phyloP scores from a whole-genome alignment of 129 eudicot species.

The Chrysanthemum seticuspe region DNA sequence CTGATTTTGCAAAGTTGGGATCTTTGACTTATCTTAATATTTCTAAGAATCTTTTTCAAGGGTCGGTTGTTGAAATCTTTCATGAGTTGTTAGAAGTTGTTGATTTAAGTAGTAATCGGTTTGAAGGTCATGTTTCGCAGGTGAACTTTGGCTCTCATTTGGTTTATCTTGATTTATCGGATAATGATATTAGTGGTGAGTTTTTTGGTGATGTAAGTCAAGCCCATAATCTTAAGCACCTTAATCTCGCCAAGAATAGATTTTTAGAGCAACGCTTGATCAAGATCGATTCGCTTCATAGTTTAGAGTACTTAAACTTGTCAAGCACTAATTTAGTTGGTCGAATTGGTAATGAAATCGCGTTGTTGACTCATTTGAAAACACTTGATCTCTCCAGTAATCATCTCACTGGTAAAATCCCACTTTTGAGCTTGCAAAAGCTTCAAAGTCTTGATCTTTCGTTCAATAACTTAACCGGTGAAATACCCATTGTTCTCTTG shows the following conservation, averaged over 20 bases:
- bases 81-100: slow-evolving; percentile 62
- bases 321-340: slow-evolving; percentile 62
- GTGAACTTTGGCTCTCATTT: slow-evolving; percentile 59
- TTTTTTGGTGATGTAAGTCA: slow-evolving; percentile 37
- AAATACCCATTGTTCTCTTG: slow-evolving; percentile 55
- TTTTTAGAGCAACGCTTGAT: slow-evolving; percentile 53
- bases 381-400: slow-evolving; percentile 68
- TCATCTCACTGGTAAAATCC: slow-evolving; percentile 54
- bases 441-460: slow-evolving; percentile 66
- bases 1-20: slow-evolving; percentile 53
- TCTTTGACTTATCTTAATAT: slow-evolving; percentile 54
- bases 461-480: slow-evolving; percentile 64
- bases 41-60: slow-evolving; percentile 66
- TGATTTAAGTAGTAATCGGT: slow-evolving; percentile 72
- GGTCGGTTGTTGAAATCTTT: slow-evolving; percentile 67
- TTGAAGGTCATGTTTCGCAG: slow-evolving; percentile 77
- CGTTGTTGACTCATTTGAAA: slow-evolving; percentile 45
- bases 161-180: slow-evolving; percentile 69
- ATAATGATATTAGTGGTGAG: slow-evolving; percentile 68
- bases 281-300: slow-evolving; percentile 31
- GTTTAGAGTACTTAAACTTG: slow-evolving; percentile 73
- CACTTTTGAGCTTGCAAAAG: slow-evolving; percentile 42
- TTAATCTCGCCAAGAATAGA: slow-evolving; percentile 73
- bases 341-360: slow-evolving; percentile 45
- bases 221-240: slow-evolving; percentile 60